Evolutionary conservation across 345 rosid genomes (phyloP).

Genomic region (Erucastrum elatum): DNA sequence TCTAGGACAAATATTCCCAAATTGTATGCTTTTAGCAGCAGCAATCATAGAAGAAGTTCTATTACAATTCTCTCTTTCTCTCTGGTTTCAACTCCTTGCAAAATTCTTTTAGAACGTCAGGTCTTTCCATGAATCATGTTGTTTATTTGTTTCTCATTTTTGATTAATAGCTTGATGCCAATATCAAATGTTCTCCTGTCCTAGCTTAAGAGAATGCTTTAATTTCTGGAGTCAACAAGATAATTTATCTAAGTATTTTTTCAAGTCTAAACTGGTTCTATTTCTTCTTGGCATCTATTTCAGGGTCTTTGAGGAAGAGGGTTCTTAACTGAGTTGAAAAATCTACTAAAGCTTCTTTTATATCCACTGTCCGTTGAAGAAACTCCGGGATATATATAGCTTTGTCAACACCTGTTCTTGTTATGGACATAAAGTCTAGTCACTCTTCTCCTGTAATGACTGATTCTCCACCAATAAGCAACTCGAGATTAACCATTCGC

Average conservation of each 20-base stretch:
- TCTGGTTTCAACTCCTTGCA: neutral
- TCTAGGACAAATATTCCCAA: neutral
- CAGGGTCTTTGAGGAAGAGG: slow-evolving; percentile 29
- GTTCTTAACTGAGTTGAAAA: neutral
- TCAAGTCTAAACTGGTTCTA: slow-evolving; percentile 19
- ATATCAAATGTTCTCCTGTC: slow-evolving; percentile 23
- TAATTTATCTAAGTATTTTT: neutral
- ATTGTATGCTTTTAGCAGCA: neutral
- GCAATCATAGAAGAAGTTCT: neutral
- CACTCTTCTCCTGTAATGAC: slow-evolving; percentile 68
- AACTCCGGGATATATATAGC: neutral
- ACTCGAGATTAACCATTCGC: slow-evolving; percentile 55
- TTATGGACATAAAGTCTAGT: slow-evolving; percentile 76
- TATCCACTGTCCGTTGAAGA: neutral
- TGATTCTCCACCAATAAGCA: slow-evolving; percentile 62
- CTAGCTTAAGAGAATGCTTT: slow-evolving; percentile 5
- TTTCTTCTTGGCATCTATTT: slow-evolving; percentile 21
- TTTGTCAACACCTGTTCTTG: slow-evolving; percentile 1
- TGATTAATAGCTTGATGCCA: slow-evolving; percentile 13
- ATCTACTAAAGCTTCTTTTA: slow-evolving; percentile 1
- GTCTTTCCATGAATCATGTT: slow-evolving; percentile 25
- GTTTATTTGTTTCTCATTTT: slow-evolving; percentile 16
- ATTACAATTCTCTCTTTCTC: slow-evolving; percentile 11
- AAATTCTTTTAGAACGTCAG: neutral
- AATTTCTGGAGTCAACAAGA: neutral